phyloP scores from a whole-genome alignment of 371 early-diverging fungal genomes.

The Catenaria anguillulae region DNA sequence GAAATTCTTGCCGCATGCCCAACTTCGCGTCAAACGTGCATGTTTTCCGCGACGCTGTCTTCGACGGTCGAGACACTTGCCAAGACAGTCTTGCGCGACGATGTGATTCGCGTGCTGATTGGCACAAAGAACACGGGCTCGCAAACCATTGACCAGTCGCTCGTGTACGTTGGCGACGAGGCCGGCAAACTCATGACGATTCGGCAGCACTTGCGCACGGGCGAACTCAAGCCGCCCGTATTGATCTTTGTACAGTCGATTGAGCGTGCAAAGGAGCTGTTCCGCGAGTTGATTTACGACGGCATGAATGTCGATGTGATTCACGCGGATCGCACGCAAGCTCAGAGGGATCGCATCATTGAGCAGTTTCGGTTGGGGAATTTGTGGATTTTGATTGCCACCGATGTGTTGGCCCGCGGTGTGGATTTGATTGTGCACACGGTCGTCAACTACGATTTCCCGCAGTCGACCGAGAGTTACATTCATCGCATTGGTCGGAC shows the following conservation, averaged over 20 bases:
- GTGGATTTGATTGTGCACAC: conserved; percentile 81
- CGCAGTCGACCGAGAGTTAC: conserved; percentile 80
- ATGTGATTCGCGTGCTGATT: conserved; percentile 75
- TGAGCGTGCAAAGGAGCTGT: conserved; percentile 85
- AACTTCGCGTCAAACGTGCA: conserved; percentile 52
- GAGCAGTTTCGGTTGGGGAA: conserved; percentile 75
- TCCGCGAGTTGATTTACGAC: conserved; percentile 88
- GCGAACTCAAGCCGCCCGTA: conserved; percentile 75
- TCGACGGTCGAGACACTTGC: conserved; percentile 82
- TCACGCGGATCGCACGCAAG: conserved; percentile 79
- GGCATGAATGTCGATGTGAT: conserved; percentile 93
- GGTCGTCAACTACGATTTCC: conserved; percentile 95
- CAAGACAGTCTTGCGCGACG: conserved; percentile 62
- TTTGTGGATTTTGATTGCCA: conserved; percentile 90
- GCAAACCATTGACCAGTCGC: conserved; percentile 71
- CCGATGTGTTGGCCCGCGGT: conserved; percentile 93
- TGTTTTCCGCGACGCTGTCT: conserved; percentile 92
- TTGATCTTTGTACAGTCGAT: conserved; percentile 91
- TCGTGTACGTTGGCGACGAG: conserved; percentile 86
- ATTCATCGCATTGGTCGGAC: conserved; percentile 90
- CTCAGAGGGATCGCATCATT: conserved; percentile 78
- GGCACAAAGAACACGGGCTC: conserved; percentile 88
- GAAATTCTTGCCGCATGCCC: conserved; percentile 80
- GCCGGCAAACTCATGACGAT: conserved; percentile 84
- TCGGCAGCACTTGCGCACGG: conserved; percentile 64